Evolutionary conservation across 108 stramenopile genomes (phyloP).

Genomic region (Nitzschia sp.): DNA sequence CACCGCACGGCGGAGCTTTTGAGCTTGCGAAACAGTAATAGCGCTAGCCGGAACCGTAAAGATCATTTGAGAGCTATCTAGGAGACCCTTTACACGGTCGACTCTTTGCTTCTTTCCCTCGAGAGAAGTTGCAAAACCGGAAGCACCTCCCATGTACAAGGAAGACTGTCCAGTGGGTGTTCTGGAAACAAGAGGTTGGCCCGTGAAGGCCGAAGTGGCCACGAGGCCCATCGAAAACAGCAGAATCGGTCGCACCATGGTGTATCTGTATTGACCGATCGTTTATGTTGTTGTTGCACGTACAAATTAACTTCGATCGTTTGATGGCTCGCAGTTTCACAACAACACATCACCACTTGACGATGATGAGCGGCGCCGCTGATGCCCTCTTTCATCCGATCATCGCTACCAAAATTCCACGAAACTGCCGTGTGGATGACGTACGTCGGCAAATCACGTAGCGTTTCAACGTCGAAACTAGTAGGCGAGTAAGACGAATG

Average conservation of each 20-base stretch:
- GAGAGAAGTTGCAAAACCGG: conserved; percentile 71
- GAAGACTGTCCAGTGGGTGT: conserved; percentile 24
- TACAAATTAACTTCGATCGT: too few relatives aligned
- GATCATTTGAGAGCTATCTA: conserved; percentile 80
- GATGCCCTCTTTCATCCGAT: too few relatives aligned
- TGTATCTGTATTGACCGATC: background rate
- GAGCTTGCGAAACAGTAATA: conserved; percentile 68
- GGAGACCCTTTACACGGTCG: conserved; percentile 62
- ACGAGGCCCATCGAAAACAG: conserved; percentile 20
- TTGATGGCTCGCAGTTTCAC: background rate
- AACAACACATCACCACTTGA: too few relatives aligned
- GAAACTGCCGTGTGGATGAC: background rate
- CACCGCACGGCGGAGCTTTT: conserved; percentile 73
- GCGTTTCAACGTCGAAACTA: background rate
- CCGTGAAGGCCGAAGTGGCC: conserved; percentile 25
- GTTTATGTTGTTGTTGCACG: background rate
- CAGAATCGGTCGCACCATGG: conserved; percentile 18
- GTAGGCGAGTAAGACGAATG: background rate
- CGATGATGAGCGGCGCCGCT: too few relatives aligned
- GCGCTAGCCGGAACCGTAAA: conserved; percentile 77
- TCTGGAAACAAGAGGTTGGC: conserved; percentile 18
- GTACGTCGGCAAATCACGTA: conserved; percentile 9
- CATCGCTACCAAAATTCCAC: background rate
- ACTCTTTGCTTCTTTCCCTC: conserved; percentile 77
- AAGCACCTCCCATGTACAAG: conserved; percentile 74